A percentile compares a stretch with the other conserved stretches of the same genome.
These are phyloP conservation scores for Erysiphe pulchra DNA, from an alignment of 2,329 filamentous ascomycete genomes.

Conservation along the genomic window DNA sequence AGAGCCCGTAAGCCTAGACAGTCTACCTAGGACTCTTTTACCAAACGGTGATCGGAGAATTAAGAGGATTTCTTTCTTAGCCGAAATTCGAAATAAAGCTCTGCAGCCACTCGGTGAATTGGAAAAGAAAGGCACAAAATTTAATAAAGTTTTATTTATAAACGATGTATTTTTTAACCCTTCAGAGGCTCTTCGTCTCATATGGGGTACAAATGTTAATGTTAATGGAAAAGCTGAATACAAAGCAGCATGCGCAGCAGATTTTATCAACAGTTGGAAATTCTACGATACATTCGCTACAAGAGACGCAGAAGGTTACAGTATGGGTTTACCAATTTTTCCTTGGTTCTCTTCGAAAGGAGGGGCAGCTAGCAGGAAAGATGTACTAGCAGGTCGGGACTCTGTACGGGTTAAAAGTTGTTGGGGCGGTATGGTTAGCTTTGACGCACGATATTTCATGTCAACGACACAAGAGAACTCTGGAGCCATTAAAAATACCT, in stretches of 20 bases:
- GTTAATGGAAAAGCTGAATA: slow-evolving; percentile 27
- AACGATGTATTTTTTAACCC: slow-evolving; percentile 37
- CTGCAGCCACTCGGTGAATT: slow-evolving; percentile 35
- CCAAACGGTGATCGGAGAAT: slow-evolving; percentile 35
- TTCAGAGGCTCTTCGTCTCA: slow-evolving; percentile 25
- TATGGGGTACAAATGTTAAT: slow-evolving; percentile 35
- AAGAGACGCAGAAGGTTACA: slow-evolving; percentile 37
- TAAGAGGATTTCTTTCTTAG: slow-evolving; percentile 49
- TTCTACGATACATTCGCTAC: slow-evolving; percentile 55
- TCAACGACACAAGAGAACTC: slow-evolving; percentile 6
- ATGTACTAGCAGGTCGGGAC: slow-evolving; percentile 33
- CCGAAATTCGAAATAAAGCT: slow-evolving; percentile 46
- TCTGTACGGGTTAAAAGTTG: slow-evolving; percentile 47
- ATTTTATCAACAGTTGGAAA: slow-evolving; percentile 39
- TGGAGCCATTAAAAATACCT: background rate
- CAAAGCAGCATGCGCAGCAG: slow-evolving; percentile 42
- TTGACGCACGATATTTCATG: slow-evolving; percentile 34
- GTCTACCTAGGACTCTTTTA: slow-evolving; percentile 31
- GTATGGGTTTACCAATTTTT: slow-evolving; percentile 36
- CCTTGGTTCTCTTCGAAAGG: slow-evolving; percentile 36
- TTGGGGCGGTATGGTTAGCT: slow-evolving; percentile 54
- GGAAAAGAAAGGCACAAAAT: slow-evolving; percentile 20
- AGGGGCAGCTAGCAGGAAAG: slow-evolving; percentile 27
- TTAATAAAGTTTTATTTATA: slow-evolving; percentile 32
- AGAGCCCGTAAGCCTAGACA: slow-evolving; percentile 22